Percentiles rank a stretch among this genome's conserved stretches.
These are phyloP conservation scores for Psilocybe tampanensis DNA, from an alignment of 768 basidiomycete species.

Conservation along the genomic window DNA sequence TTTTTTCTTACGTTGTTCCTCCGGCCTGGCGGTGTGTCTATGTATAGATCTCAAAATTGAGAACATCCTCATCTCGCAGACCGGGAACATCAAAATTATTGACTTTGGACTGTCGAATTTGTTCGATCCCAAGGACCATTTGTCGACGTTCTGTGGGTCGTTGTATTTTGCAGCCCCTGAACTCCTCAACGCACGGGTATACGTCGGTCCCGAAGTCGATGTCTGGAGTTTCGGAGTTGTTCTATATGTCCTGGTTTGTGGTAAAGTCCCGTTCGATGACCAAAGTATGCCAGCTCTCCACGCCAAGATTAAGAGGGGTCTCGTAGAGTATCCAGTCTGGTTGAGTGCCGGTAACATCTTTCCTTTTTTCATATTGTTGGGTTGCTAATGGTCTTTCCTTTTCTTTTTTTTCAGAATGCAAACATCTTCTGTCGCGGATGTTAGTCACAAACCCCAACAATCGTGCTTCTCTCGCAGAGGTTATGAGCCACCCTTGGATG, in stretches of 20 bases:
- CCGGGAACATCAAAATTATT: constrained; percentile 99
- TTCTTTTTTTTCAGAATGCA: constrained; percentile 72
- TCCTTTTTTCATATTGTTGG: background rate
- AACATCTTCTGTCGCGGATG: constrained; percentile 91
- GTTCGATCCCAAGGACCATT: constrained; percentile 78
- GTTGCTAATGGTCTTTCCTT: constrained; percentile 7
- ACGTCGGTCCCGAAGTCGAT: constrained; percentile 97
- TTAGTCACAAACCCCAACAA: constrained; percentile 90
- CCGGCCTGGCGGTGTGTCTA: constrained; percentile 9
- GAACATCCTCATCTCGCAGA: constrained; percentile 98
- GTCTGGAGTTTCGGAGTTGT: constrained; percentile 99
- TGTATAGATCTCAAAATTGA: constrained; percentile 92
- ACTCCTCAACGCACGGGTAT: constrained; percentile 93
- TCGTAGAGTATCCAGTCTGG: constrained; percentile 98
- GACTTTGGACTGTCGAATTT: constrained; percentile 98
- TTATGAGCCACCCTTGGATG: constrained; percentile 92
- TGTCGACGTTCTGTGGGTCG: constrained; percentile 96
- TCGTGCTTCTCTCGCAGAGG: constrained; percentile 83
- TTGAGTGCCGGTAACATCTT: constrained; percentile 75
- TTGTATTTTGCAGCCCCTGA: constrained; percentile 99
- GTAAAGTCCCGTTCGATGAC: constrained; percentile 98
- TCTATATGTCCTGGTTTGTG: constrained; percentile 95
- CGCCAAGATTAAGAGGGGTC: constrained; percentile 97
- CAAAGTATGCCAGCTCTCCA: constrained; percentile 99
- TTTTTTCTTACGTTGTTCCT: background rate